phyloP scores from a whole-genome alignment of 192 early-diverging fungal genomes.

The Helicostylum pulchrum region DNA sequence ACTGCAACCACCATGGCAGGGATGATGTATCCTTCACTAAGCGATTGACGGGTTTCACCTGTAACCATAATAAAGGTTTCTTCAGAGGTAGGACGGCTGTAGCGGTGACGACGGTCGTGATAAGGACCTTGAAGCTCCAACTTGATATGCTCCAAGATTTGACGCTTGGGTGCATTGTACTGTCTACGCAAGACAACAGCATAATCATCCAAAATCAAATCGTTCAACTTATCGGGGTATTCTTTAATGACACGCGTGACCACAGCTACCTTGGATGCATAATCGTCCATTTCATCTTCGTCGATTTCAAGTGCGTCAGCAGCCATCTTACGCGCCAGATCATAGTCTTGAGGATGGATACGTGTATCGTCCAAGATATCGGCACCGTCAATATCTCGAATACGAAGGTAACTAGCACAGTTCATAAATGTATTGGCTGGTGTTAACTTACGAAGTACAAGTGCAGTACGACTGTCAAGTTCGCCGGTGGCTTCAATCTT shows the following conservation, averaged over 20 bases:
- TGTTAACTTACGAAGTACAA: constrained; percentile 65
- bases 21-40: constrained; percentile 64
- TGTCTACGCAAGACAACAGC: constrained; percentile 77
- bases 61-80: constrained; percentile 83
- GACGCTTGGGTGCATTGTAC: constrained; percentile 73
- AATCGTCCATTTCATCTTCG: constrained; percentile 69
- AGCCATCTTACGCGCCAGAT: constrained; percentile 94
- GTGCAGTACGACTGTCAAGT: constrained; percentile 66
- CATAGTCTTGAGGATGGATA: constrained; percentile 95
- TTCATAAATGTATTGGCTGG: constrained; percentile 85
- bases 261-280: constrained; percentile 68
- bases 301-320: constrained; percentile 91
- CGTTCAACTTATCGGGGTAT: constrained; percentile 76
- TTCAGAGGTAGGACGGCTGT: constrained; percentile 50
- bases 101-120: constrained; percentile 66
- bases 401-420: constrained; percentile 86
- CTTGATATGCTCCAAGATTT: constrained; percentile 83
- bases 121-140: constrained; percentile 83
- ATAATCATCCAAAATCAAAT: constrained; percentile 87
- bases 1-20: constrained; percentile 67
- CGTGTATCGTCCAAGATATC: constrained; percentile 93
- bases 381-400: constrained; percentile 57
- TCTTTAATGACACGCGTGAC: constrained; percentile 77
- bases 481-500: constrained; percentile 49
- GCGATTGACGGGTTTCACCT: constrained; percentile 71